Evolutionary conservation across 179 eudicot genomes (phyloP).

Genomic region (Spergularia azorica): DNA sequence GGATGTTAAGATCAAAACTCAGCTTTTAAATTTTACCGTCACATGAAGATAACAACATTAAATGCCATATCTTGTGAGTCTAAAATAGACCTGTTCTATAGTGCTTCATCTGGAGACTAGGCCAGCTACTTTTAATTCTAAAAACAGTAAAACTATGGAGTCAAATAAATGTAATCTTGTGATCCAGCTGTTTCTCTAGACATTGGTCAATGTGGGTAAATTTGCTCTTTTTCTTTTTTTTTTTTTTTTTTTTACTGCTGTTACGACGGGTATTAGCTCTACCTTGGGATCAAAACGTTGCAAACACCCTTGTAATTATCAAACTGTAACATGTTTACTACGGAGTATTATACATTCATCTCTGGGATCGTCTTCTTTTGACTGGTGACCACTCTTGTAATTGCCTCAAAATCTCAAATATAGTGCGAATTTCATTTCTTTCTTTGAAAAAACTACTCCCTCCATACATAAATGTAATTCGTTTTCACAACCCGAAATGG

Average conservation of each 20-base stretch:
- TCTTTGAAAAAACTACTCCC: too few relatives aligned
- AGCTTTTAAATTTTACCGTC: conserved; percentile 4
- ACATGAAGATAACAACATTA: not conserved
- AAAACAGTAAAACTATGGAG: not conserved
- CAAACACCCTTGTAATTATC: not conserved
- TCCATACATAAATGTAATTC: too few relatives aligned
- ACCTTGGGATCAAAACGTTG: not conserved
- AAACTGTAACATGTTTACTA: not conserved
- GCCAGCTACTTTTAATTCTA: not conserved
- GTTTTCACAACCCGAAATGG: too few relatives aligned
- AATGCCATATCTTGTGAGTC: conserved; percentile 7
- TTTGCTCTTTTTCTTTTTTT: not conserved
- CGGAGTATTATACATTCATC: not conserved
- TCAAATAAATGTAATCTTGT: not conserved
- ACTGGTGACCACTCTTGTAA: too few relatives aligned
- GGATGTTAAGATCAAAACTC: conserved; percentile 13
- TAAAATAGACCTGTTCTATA: not conserved
- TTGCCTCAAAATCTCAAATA: too few relatives aligned
- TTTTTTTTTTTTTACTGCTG: not conserved
- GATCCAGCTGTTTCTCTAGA: conserved; percentile 9
- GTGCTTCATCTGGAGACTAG: not conserved
- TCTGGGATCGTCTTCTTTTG: too few relatives aligned
- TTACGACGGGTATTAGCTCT: not conserved
- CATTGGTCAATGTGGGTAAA: not conserved
- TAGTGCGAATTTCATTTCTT: too few relatives aligned